Evolutionary conservation across 352 stramenopile species (phyloP).

Genomic region (Peronospora farinosa): DNA sequence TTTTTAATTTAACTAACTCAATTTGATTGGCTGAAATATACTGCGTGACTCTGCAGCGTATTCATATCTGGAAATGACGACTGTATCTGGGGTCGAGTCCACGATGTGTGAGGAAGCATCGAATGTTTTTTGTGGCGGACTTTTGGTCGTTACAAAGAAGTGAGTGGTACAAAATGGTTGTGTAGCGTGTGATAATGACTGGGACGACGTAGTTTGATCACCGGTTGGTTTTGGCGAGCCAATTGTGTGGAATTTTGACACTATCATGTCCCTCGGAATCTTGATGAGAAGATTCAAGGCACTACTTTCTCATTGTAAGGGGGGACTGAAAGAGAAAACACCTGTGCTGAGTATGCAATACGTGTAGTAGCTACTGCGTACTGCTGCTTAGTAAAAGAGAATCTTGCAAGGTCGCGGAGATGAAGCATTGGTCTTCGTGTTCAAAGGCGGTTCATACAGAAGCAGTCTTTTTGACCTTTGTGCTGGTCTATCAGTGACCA

Average conservation of each 20-base stretch:
- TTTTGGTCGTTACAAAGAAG: background rate
- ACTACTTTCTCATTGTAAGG: slow-evolving; percentile 83
- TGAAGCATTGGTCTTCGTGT: slow-evolving; percentile 51
- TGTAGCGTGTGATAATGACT: background rate
- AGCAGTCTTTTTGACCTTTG: slow-evolving; percentile 14
- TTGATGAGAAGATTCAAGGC: slow-evolving; percentile 72
- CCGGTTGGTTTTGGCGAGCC: slow-evolving; percentile 70
- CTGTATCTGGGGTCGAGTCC: background rate
- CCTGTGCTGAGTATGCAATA: slow-evolving; percentile 3
- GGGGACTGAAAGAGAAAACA: slow-evolving; percentile 41
- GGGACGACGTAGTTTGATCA: slow-evolving; percentile 18
- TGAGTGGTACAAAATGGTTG: slow-evolving; percentile 9
- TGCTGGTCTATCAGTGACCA: background rate
- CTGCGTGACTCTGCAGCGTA: background rate
- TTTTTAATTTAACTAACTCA: background rate
- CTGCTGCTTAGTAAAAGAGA: slow-evolving; percentile 14
- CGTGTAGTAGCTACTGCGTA: slow-evolving; percentile 6
- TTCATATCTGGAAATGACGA: background rate
- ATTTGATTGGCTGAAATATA: slow-evolving; percentile 30
- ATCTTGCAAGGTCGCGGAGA: slow-evolving; percentile 46
- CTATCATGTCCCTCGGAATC: slow-evolving; percentile 58
- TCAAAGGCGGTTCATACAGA: slow-evolving; percentile 72
- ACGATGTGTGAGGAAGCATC: background rate
- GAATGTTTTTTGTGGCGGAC: background rate
- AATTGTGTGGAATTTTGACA: slow-evolving; percentile 28